Percentiles rank a stretch among this genome's conserved stretches.
Evolutionary conservation across 345 rosid genomes (phyloP).

Genomic region (Aethionema arabicum): DNA sequence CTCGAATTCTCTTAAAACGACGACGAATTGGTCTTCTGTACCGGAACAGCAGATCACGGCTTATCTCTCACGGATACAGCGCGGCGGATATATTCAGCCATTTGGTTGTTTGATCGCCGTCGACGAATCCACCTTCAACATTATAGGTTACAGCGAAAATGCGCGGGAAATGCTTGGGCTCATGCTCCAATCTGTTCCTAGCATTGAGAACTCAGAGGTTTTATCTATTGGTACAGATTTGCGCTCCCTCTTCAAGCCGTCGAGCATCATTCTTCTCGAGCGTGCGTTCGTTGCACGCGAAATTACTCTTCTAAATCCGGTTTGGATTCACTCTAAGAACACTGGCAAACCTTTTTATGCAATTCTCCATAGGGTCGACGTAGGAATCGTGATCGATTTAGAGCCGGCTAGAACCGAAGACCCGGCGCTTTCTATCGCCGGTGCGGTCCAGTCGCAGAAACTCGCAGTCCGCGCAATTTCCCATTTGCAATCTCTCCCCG

Average conservation of each 20-base stretch:
- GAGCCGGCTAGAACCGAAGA: slow-evolving; percentile 95
- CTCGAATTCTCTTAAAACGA: slow-evolving; percentile 64
- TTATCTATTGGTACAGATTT: slow-evolving; percentile 70
- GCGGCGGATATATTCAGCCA: slow-evolving; percentile 91
- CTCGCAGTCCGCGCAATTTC: slow-evolving; percentile 92
- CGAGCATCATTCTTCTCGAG: slow-evolving; percentile 63
- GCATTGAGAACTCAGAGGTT: slow-evolving; percentile 64
- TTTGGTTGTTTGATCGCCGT: slow-evolving; percentile 90
- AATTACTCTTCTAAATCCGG: slow-evolving; percentile 80
- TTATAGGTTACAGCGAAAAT: slow-evolving; percentile 82
- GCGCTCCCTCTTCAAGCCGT: slow-evolving; percentile 59
- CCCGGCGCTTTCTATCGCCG: slow-evolving; percentile 93
- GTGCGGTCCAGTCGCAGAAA: slow-evolving; percentile 98
- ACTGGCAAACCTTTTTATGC: slow-evolving; percentile 89
- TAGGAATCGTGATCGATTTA: slow-evolving; percentile 92
- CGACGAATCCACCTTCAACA: slow-evolving; percentile 62
- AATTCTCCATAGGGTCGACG: slow-evolving; percentile 87
- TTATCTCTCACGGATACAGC: slow-evolving; percentile 80
- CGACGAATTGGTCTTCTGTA: slow-evolving; percentile 47
- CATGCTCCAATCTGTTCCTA: slow-evolving; percentile 81
- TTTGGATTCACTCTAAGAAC: slow-evolving; percentile 85
- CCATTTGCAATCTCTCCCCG: slow-evolving; percentile 82
- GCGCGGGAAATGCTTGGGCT: slow-evolving; percentile 87
- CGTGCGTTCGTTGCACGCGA: slow-evolving; percentile 87
- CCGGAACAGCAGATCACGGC: slow-evolving; percentile 87